Conservation (phyloP, 176 grass and related monocot genomes). For the Dendrocalamus sinicus region DNA sequence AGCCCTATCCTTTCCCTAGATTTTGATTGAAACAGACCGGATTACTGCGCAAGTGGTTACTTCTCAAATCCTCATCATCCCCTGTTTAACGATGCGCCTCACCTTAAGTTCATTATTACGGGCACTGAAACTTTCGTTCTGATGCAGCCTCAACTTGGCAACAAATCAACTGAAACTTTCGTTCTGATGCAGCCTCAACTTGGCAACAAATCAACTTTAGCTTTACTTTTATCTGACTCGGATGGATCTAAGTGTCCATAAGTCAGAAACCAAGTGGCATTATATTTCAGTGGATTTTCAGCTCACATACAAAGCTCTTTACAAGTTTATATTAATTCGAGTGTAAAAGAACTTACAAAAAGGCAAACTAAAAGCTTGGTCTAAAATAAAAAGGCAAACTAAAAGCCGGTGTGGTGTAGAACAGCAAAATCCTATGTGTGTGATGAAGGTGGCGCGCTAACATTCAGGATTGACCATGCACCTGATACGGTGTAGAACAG, state of each 20-base stretch:
- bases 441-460: neutral
- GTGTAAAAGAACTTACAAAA: neutral
- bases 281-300: constrained; percentile 17
- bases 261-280: neutral
- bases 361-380: neutral
- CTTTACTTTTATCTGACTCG: constrained; percentile 19
- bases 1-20: neutral
- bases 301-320: neutral
- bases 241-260: constrained; percentile 9
- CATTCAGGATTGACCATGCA: neutral
- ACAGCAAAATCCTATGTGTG: neutral
- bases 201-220: constrained; percentile 2
- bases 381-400: neutral
- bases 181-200: constrained; percentile 30
- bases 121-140: constrained; percentile 37
- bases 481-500: neutral
- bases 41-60: constrained; percentile 21
- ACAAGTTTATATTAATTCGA: neutral
- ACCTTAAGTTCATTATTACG: constrained; percentile 30
- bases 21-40: constrained; percentile 42
- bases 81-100: constrained; percentile 44
- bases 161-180: constrained; percentile 15
- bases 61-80: neutral
- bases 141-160: constrained; percentile 26
- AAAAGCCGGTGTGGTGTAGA: neutral